Conservation (phyloP, 2,329 filamentous ascomycete genomes). For the Onygenales sp. region DNA sequence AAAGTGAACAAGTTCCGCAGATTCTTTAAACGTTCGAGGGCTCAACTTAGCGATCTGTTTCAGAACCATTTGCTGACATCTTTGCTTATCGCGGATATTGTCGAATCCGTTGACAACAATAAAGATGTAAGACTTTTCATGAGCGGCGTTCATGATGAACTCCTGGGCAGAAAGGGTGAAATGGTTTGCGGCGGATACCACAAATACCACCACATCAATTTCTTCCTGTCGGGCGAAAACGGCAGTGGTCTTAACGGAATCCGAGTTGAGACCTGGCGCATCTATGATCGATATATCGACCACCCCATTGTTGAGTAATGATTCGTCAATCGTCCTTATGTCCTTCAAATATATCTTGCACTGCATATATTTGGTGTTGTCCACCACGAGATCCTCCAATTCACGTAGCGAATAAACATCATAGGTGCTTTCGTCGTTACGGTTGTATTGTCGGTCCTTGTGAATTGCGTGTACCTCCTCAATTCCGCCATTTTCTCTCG, state of each 20-base stretch:
- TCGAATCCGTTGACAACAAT: constrained; percentile 98
- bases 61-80: constrained; percentile 86
- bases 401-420: constrained; percentile 71
- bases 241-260: constrained; percentile 93
- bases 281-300: constrained; percentile 98
- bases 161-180: constrained; percentile 97
- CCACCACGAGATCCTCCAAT: constrained; percentile 79
- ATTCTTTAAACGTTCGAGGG: constrained; percentile 85
- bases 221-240: constrained; percentile 96
- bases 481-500: constrained; percentile 76
- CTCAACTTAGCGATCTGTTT: constrained; percentile 84
- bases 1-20: constrained; percentile 88
- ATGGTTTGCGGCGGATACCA: constrained; percentile 94
- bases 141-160: constrained; percentile 89
- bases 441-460: constrained; percentile 67
- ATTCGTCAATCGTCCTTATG: constrained; percentile 79
- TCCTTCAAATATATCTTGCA: constrained; percentile 98
- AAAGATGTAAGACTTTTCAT: constrained; percentile 97
- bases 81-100: constrained; percentile 79
- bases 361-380: constrained; percentile 80
- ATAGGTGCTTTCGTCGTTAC: constrained; percentile 89
- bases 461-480: constrained; percentile 96
- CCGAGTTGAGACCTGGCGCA: constrained; percentile 87
- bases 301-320: constrained; percentile 90
- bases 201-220: constrained; percentile 97